Base-by-base conservation (phyloP, 257 asterid species). In the Fraxinus cuspidata region DNA sequence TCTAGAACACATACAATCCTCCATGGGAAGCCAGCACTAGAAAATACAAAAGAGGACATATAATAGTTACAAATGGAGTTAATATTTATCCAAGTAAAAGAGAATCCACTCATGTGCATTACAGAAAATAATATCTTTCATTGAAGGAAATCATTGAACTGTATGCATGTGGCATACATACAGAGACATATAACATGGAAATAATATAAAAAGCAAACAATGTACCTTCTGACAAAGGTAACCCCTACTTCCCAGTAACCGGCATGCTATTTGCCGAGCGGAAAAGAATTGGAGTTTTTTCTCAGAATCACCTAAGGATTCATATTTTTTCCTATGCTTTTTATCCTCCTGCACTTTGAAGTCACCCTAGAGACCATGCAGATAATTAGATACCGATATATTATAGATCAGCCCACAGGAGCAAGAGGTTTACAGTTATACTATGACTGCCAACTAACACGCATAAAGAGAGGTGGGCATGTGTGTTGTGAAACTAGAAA, bases 261-360 rank as follows among this genome's bases (percentile, higher is more conserved):
- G 91, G 77, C 99, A 96, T 71, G 99, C 98, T 40, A 93, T 87
- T 85, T 96, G 98, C 60, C 99, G 93, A 77, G 98, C 98, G 60
- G 99, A 89, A 86, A 87, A 96, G 86, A 92, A 92, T 68, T 92
- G 98, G 71, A 90, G 84, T 85, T 96, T 96, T 77, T 89, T 91
- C 69, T 96, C 96, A 1, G 97, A 86, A 79, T 79, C 88, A 72
- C 67, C 79, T 75, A 93, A 85, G 58, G 97, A 85, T 15, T 90
- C 90, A 86, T 87, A 96, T 53, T 87, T 92, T 58, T 87, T 94
- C 81, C 97, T 88, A 70, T 91, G 97, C 82, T 92, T 96, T 88
- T 88, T 92, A 88, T 91, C 97, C 84, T 96, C 98, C 77, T 84
- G 89, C 87, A 87, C 91, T 90, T 93, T 96, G 88, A 94, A 94